Base-by-base conservation (phyloP, 116 monocot genomes). In the Iris pallida region DNA sequence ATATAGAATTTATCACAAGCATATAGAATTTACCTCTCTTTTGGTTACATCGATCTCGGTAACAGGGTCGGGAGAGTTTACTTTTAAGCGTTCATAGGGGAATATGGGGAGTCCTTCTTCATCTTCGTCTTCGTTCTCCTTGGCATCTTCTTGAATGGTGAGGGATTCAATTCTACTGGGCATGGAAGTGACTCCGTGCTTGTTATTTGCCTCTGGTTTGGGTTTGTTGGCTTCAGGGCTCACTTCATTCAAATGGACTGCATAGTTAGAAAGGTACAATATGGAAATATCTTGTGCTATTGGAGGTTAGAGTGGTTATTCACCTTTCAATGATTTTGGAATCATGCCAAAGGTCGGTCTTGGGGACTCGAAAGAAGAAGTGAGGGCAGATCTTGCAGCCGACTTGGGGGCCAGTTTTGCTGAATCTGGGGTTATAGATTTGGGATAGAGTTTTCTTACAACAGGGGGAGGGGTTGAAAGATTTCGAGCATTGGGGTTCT, bases 21-120 rank as follows among this genome's bases (percentile, higher is more conserved):
- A 6, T 48, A 48, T 6, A 9, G 9, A 6, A 55, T 52, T 63
- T 56, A 88, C 89, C 89, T 89, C 89, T 75, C 89, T 66, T 68
- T 69, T 89, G 64, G 85, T 85, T 44, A 79, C 65, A 43, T 89
- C 89, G 30, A 89, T 85, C 42, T 73, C 89, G 11, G 73, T 57
- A 45, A 78, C 77, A 43, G 82, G 89, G 55, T 85, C 59, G 4
- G 58, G 20, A 10, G 81, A 73, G 40, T 64, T 69, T 56, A 67
- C 77, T 65, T 72, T 89, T 60, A 89, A 57, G 63, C 85, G 74
- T 53, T 89, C 89, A 52, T 89, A 89, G 8, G 89, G 85, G 77
- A 82, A 82, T 7, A 75, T 64, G 5, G 72, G 77, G 53, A 82
- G 73, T 44, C 72, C 78, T 68, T 79, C 76, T 57, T 85, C 82